Conservation (phyloP, 495 filamentous ascomycete genomes). For the Aspergillus sparsus region DNA sequence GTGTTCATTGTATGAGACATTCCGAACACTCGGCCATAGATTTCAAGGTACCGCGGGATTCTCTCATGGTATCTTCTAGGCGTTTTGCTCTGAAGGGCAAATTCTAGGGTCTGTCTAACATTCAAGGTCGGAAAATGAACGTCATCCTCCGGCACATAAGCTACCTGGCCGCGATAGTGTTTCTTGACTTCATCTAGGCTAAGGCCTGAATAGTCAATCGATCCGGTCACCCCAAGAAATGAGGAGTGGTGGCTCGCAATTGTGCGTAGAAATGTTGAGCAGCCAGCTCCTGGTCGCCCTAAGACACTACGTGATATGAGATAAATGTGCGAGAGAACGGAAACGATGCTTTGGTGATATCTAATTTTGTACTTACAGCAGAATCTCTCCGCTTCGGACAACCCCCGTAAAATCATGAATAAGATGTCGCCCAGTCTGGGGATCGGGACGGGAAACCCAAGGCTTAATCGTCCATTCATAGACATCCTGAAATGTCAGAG, state of each 20-base stretch:
- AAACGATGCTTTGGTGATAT: background rate
- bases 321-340: background rate
- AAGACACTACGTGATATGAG: conserved; percentile 53
- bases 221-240: conserved; percentile 74
- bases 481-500: conserved; percentile 38
- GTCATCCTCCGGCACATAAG: conserved; percentile 84
- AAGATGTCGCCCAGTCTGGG: conserved; percentile 34
- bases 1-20: conserved; percentile 81
- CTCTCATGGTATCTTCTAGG: conserved; percentile 69
- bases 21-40: conserved; percentile 76
- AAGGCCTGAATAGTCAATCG: conserved; percentile 78
- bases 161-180: conserved; percentile 73
- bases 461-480: conserved; percentile 45
- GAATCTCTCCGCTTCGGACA: conserved; percentile 70
- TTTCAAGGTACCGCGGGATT: conserved; percentile 67
- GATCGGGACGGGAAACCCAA: conserved; percentile 33
- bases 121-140: conserved; percentile 79
- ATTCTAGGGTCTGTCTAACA: conserved; percentile 80
- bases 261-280: conserved; percentile 84
- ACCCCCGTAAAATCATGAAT: conserved; percentile 66
- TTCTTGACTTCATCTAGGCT: conserved; percentile 58
- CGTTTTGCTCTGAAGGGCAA: conserved; percentile 76
- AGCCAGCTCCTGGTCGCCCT: conserved; percentile 81
- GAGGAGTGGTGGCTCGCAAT: conserved; percentile 79
- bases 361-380: conserved; percentile 50